phyloP scores from a whole-genome alignment of 306 rosid genomes.

The Cyclanthera cordifolia region DNA sequence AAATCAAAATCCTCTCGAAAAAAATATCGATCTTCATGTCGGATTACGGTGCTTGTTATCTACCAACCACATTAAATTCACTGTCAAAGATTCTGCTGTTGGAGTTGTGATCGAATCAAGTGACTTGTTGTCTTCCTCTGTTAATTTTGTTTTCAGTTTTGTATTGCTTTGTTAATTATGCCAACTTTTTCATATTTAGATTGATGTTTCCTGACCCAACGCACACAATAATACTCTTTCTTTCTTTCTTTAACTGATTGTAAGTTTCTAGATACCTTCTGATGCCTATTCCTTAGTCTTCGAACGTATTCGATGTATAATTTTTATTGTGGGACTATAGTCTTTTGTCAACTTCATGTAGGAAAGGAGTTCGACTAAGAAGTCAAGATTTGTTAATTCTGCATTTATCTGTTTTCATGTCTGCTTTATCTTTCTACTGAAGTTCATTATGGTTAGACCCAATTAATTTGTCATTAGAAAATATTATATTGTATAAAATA shows the following conservation, averaged over 20 bases:
- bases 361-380: neutral
- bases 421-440: neutral
- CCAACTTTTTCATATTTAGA: too few relatives aligned
- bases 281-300: neutral
- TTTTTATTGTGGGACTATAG: neutral
- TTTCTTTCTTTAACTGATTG: too few relatives aligned
- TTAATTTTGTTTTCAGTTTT: neutral
- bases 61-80: neutral
- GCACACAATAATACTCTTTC: neutral
- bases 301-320: neutral
- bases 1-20: neutral
- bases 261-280: neutral
- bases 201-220: neutral
- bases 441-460: too few relatives aligned
- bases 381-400: constrained; percentile 7
- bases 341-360: neutral
- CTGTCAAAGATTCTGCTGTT: neutral
- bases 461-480: too few relatives aligned
- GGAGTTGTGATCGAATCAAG: neutral
- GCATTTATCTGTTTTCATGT: neutral
- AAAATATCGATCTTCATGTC: neutral
- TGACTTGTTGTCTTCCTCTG: neutral
- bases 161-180: neutral
- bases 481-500: neutral
- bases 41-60: neutral